Conservation (phyloP, 305 asterid species). For the Solanum aculeatissimum region DNA sequence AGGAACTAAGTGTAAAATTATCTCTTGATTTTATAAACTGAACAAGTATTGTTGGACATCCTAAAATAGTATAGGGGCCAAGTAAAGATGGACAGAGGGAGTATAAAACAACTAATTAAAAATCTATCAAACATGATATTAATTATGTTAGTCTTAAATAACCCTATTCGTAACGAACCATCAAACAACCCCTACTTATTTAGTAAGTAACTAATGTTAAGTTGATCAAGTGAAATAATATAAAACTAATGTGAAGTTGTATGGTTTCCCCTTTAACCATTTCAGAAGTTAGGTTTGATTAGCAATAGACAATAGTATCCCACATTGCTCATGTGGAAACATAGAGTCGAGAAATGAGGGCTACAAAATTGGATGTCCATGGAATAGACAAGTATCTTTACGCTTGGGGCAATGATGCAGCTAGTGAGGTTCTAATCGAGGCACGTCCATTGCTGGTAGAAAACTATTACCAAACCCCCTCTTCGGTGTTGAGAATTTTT, state of each 20-base stretch:
- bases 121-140: too few species aligned
- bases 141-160: too few species aligned
- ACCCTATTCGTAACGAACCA: background rate
- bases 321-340: background rate
- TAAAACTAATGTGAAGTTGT: background rate
- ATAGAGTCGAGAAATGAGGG: background rate
- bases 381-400: background rate
- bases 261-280: background rate
- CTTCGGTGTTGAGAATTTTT: background rate
- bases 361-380: background rate
- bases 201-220: background rate
- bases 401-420: constrained; percentile 44
- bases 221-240: background rate
- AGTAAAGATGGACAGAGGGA: too few species aligned
- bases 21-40: too few species aligned
- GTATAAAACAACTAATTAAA: too few species aligned
- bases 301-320: background rate
- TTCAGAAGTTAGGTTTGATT: background rate
- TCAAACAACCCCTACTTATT: background rate
- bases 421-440: constrained; percentile 43
- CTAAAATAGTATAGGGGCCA: too few species aligned
- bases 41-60: too few species aligned
- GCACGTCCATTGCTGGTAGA: constrained; percentile 47
- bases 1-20: too few species aligned
- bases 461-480: constrained; percentile 44